Conservation (phyloP, 495 filamentous ascomycete genomes). For the Penicillium flavigenum region DNA sequence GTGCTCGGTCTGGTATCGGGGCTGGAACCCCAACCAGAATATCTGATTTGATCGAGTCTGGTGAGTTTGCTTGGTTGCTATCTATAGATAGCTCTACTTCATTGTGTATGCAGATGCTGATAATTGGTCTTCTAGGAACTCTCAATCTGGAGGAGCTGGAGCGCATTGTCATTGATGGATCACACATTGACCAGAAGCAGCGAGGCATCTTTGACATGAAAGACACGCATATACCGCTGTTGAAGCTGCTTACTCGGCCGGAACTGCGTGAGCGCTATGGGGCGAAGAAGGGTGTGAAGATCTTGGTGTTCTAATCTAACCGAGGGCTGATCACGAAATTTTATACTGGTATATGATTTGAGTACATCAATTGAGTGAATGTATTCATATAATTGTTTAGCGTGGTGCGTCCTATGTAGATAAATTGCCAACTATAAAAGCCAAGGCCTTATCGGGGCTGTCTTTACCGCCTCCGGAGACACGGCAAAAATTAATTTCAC, state of each 20-base stretch:
- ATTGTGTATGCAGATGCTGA: constrained; percentile 7
- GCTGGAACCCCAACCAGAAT: constrained; percentile 85
- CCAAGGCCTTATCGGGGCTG: constrained; percentile 1
- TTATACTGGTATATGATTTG: neutral
- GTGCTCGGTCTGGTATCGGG: constrained; percentile 68
- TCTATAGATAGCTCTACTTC: neutral
- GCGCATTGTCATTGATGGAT: constrained; percentile 83
- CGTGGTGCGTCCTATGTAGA: neutral
- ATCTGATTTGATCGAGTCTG: constrained; percentile 75
- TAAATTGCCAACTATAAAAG: constrained; percentile 3
- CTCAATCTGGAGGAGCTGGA: constrained; percentile 67
- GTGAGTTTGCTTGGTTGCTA: constrained; percentile 42
- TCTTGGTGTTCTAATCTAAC: constrained; percentile 39
- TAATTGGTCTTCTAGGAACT: constrained; percentile 51
- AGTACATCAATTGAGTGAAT: neutral
- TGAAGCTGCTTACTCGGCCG: constrained; percentile 61
- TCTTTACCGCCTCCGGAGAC: constrained; percentile 22
- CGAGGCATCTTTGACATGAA: constrained; percentile 89
- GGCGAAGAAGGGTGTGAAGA: constrained; percentile 37
- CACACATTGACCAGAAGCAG: constrained; percentile 89
- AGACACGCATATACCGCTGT: constrained; percentile 76
- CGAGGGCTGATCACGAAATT: neutral
- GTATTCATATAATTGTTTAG: neutral
- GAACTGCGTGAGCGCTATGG: constrained; percentile 71
- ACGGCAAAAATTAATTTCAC: constrained; percentile 30